Evolutionary conservation across 257 asterid species (phyloP).

Genomic region (Fraxinus anomala): DNA sequence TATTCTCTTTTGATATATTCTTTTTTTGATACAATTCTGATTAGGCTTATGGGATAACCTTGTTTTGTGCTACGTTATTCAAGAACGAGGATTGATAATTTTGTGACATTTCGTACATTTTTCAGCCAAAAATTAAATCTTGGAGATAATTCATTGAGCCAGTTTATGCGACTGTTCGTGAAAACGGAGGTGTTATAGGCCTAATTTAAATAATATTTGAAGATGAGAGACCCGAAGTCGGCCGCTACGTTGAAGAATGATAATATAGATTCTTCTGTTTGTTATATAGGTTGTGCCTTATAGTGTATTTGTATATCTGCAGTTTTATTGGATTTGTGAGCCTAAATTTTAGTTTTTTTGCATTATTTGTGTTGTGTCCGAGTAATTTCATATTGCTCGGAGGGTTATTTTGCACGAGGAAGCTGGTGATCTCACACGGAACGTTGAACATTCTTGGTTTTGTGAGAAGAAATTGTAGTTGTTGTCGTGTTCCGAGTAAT

Average conservation of each 20-base stretch:
- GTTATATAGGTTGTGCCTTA: constrained; percentile 40
- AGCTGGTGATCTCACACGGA: constrained; percentile 67
- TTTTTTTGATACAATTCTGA: constrained; percentile 18
- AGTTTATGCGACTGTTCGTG: constrained; percentile 40
- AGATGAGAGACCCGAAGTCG: constrained; percentile 60
- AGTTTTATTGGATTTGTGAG: constrained; percentile 25
- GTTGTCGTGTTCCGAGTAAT: constrained; percentile 50
- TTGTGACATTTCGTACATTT: constrained; percentile 4
- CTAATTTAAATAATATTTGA: constrained; percentile 28
- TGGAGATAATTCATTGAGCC: constrained; percentile 43
- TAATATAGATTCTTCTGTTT: constrained; percentile 24
- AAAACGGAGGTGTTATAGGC: constrained; percentile 48
- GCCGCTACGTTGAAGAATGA: constrained; percentile 28
- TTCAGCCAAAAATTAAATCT: constrained; percentile 47
- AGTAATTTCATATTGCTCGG: constrained; percentile 61
- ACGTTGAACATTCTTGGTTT: constrained; percentile 24
- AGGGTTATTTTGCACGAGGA: constrained; percentile 39
- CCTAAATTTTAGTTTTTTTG: constrained; percentile 21
- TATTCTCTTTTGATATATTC: constrained; percentile 25
- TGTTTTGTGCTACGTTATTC: constrained; percentile 29
- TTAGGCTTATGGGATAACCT: constrained; percentile 30
- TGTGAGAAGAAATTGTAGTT: constrained; percentile 26
- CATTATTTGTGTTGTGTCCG: constrained; percentile 35
- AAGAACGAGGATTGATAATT: constrained; percentile 25
- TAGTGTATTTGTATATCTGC: constrained; percentile 29